A percentile compares a stretch with the other conserved stretches of the same genome.
These are phyloP conservation scores for Paramecium octaurelia DNA, from an alignment of 73 alveolate species.

Conservation along the genomic window DNA sequence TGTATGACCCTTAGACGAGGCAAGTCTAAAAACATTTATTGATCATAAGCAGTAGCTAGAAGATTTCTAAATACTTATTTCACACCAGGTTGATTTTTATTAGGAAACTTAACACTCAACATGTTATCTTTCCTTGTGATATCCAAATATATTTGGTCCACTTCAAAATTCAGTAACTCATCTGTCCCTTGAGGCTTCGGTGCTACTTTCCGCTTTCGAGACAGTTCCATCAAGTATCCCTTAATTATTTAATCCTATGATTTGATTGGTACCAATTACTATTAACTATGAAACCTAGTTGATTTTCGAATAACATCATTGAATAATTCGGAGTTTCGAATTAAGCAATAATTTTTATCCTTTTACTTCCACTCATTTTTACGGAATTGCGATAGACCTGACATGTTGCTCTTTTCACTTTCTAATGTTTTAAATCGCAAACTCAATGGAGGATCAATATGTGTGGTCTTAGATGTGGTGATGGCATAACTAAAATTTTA, in stretches of 20 bases:
- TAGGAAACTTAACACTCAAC: not conserved
- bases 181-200: slow-evolving; percentile 11
- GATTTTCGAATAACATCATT: not conserved
- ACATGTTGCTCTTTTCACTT: not conserved
- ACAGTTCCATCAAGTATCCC: not conserved
- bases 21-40: not conserved
- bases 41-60: not conserved
- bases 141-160: not conserved
- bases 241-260: not conserved
- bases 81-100: not conserved
- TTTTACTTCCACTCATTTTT: not conserved
- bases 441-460: not conserved
- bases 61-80: not conserved
- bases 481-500: slow-evolving; percentile 5
- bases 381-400: not conserved
- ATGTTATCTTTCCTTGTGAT: not conserved
- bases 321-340: not conserved
- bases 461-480: not conserved
- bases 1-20: not conserved
- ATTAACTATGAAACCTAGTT: not conserved
- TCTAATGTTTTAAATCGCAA: not conserved
- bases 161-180: not conserved
- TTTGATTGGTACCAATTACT: not conserved
- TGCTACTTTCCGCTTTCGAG: not conserved
- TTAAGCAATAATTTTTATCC: not conserved